Base-by-base conservation (phyloP, 2,329 filamentous ascomycete species). In the Colletotrichum phormii region DNA sequence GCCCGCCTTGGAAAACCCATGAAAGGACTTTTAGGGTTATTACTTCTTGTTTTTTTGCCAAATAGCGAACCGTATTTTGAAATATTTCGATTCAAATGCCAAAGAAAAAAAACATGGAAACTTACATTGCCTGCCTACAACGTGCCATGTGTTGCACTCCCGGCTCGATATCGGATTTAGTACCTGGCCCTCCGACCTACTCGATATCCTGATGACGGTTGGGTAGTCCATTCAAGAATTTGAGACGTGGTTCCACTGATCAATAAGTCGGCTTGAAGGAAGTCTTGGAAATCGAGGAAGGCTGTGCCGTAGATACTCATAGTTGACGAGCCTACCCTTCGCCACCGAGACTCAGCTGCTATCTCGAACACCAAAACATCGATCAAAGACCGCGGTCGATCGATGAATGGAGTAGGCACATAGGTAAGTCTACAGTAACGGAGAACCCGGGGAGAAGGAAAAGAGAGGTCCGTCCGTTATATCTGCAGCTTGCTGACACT, bases 401-500 rank as follows among this genome's bases (percentile, higher is more conserved):
- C 42, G 18, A 2, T 11, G 42, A 11, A 11, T 49, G 42, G 42
- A 49, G 42, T n/a, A 1, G 6, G 12, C 5, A 13, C 11, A 37
- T 11, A 37, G 35, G 31, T 7, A 0, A 3, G 37, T 42, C 37
- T 7, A 6, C 42, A 8, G 8, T 49, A 1, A 5, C 51, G 24
- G 49, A 42, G 49, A 15, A n/a, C 18, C 26, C 7, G 29, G 7
- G 6, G n/a, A 8, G 13, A 7, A 42, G 2, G 15, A 15, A 7
- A 3, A 42, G 18, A 8, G 6, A 42, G 15, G 9, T 24, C 42
- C 42, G 29, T 22, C 11, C 60, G 42, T 35, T 26, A 31, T 9
- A n/a, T 24, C 35, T 53, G 58, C 68, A 67, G 29, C 49, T 67
- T 31, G 58, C 37, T 42, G 63, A 68, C 64, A 58, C 69, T 68